Evolutionary conservation across 352 stramenopile genomes (phyloP), one percentile per base, ranked within the genome.

Genomic region (Pythium biforme): DNA sequence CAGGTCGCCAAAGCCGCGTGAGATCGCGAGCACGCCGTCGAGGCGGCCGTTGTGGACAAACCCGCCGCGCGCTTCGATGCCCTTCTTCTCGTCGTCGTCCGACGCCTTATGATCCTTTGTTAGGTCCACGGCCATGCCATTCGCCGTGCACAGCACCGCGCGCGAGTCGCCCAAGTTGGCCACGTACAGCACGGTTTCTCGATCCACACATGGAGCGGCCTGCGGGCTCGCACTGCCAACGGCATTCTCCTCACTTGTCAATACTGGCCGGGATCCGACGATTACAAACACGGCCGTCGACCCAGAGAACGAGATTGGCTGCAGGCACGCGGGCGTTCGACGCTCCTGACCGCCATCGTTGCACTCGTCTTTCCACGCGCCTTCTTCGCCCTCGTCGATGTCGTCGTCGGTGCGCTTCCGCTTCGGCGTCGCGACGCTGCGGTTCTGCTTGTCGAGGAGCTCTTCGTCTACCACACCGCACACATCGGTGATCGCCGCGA

Each of bases 131-230:
- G 90, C 89, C 19, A 79, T 11, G 5, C 88, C 89, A 11, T 88
- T 68, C n/a, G 64, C 73, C 19, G 84, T 88, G 51, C 82, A 92
- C 29, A 97, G 62, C 48, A 97, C 90, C 12, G 87, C 88, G 39
- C 91, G 91, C 55, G 88, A 97, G 55, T 97, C 91, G 23, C 91
- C 91, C 14, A 97, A 78, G 53, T 97, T 94, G 1, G 86, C 90
- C 19, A 97, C 72, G 60, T 93, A 90, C 55, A 97, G 49, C 27
- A 76, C 69, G 2, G 78, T 87, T 10, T 74, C 71, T 2, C 69
- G 61, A 22, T 33, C 34, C 31, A 23, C 34, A 10, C 22, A 20
- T 0, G n/a, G 9, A n/a, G n/a, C n/a, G 5, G 15, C n/a, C 20
- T 15, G 7, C 8, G 41, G 20, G n/a, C 1, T 49, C 7, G 41